phyloP scores from a whole-genome alignment of 1,284 basidiomycete genomes.

The Porodaedalea pini region DNA sequence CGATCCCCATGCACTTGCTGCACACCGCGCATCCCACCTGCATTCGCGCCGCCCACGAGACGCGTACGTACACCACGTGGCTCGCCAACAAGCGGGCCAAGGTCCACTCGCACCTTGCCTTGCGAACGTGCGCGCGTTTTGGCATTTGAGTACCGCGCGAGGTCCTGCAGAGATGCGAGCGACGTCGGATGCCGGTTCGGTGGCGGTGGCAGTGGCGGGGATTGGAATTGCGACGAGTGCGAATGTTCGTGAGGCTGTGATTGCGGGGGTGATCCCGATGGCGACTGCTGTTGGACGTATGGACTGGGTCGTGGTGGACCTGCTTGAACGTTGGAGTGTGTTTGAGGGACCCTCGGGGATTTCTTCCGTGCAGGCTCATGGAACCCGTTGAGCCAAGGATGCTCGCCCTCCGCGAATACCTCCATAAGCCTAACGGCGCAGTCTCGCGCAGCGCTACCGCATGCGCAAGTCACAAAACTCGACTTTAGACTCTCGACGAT shows the following conservation, averaged over 20 bases:
- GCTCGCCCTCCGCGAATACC: conserved; percentile 52
- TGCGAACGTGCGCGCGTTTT: neutral
- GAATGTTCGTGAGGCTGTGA: neutral
- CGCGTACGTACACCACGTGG: conserved; percentile 64
- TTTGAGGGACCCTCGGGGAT: neutral
- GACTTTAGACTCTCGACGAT: conserved; percentile 72
- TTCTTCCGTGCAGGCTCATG: neutral
- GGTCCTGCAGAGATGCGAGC: conserved; percentile 1
- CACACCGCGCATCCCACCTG: conserved; percentile 60
- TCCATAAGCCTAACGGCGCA: conserved; percentile 69
- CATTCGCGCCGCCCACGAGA: conserved; percentile 44
- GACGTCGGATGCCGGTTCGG: conserved; percentile 11
- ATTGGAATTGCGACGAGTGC: neutral
- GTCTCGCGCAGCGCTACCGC: conserved; percentile 55
- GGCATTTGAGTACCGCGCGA: neutral
- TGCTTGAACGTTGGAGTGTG: neutral
- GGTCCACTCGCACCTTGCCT: conserved; percentile 37
- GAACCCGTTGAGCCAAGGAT: conserved; percentile 21
- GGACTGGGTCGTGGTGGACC: neutral
- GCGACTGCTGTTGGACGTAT: too few relatives aligned
- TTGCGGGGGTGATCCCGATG: neutral
- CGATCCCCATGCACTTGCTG: conserved; percentile 40
- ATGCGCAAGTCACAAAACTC: conserved; percentile 77
- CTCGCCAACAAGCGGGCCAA: conserved; percentile 68
- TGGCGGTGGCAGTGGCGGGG: neutral